Base-by-base conservation (phyloP, 495 filamentous ascomycete genomes). In the Recurvomyces mirabilis region DNA sequence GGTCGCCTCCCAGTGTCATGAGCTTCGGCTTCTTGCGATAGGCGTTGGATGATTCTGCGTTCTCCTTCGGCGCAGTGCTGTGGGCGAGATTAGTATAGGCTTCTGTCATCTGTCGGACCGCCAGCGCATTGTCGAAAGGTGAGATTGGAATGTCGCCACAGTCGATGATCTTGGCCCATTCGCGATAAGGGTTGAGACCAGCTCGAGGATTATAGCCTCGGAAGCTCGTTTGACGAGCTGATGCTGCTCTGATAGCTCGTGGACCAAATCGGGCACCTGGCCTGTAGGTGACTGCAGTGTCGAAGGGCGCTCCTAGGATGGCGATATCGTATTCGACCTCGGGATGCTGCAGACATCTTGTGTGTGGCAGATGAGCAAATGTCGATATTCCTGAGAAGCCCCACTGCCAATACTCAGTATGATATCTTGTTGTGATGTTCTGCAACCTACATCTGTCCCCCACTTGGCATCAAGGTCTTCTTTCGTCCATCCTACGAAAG, bases 71-170 rank as follows among this genome's bases (percentile, higher is more conserved):
- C 22, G 69, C 61, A n/a, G 59, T 43, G 15, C 75, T 71, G 11
- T 67, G 64, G 12, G 75, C 74, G 9, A 83, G 69, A 48, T 81
- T 78, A 3, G 72, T 60, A 61, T 82, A 87, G 0, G 82, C 84
- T 49, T 75, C 73, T 38, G 72, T 82, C 82, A 89, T 88, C 59
- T 88, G 83, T 6, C 66, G 67, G 41, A 84, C 68, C 3, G 84
- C 84, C 7, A 87, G 66, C 0, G 69, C 77, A 57, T 87, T 87
- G 65, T 87, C 82, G 45, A 85, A 77, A 0, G 84, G 82, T 4
- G 76, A 78, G 43, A 84, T 70, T n/a, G 84, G 84, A 52, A 87
- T 83, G 58, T 89, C 84, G 22, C 84, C 83, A 62, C 82, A 88
- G 66, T 88, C 83, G 41, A 85, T 67, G 46, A 89, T 73, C 15